A percentile compares a stretch with the other conserved stretches of the same genome.
These are phyloP conservation scores for Phialemonium atrogriseum DNA, from an alignment of 2,329 filamentous ascomycete genomes.

Conservation along the genomic window DNA sequence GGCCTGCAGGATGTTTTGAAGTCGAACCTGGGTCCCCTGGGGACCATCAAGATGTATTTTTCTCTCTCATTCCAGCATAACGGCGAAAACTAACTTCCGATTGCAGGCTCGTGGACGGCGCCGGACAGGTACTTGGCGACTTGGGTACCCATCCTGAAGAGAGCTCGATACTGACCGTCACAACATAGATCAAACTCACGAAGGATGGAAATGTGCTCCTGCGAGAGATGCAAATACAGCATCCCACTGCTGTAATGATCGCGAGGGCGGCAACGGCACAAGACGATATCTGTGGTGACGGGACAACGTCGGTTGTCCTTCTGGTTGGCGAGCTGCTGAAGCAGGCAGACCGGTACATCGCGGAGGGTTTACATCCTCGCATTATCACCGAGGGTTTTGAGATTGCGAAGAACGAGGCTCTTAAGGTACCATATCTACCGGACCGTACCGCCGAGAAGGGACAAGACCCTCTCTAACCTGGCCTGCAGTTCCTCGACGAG, in stretches of 20 bases:
- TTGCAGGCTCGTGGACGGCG: slow-evolving; percentile 57
- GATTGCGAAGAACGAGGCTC: slow-evolving; percentile 84
- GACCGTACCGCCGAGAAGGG: too few species aligned
- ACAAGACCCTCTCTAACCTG: slow-evolving; percentile 2
- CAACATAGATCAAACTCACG: slow-evolving; percentile 82
- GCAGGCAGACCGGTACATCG: slow-evolving; percentile 93
- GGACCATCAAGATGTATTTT: slow-evolving; percentile 86
- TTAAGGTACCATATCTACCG: too few species aligned
- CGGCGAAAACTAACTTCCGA: slow-evolving; percentile 5
- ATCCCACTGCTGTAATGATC: slow-evolving; percentile 88
- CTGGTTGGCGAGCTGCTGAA: slow-evolving; percentile 95
- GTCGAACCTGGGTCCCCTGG: slow-evolving; percentile 88
- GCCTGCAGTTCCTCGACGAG: slow-evolving; percentile 70
- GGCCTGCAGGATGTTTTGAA: slow-evolving; percentile 90
- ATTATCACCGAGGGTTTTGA: slow-evolving; percentile 98
- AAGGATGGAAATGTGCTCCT: slow-evolving; percentile 92
- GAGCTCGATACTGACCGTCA: slow-evolving; percentile 10
- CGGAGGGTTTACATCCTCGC: slow-evolving; percentile 91
- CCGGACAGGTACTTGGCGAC: slow-evolving; percentile 49
- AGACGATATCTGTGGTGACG: slow-evolving; percentile 96
- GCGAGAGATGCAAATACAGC: slow-evolving; percentile 88
- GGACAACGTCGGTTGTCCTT: slow-evolving; percentile 92
- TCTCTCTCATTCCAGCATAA: not conserved
- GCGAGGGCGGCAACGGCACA: slow-evolving; percentile 85
- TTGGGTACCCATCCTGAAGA: not conserved